Base-by-base conservation (phyloP, 2,329 filamentous ascomycete species). In the Westerdykella sp. region DNA sequence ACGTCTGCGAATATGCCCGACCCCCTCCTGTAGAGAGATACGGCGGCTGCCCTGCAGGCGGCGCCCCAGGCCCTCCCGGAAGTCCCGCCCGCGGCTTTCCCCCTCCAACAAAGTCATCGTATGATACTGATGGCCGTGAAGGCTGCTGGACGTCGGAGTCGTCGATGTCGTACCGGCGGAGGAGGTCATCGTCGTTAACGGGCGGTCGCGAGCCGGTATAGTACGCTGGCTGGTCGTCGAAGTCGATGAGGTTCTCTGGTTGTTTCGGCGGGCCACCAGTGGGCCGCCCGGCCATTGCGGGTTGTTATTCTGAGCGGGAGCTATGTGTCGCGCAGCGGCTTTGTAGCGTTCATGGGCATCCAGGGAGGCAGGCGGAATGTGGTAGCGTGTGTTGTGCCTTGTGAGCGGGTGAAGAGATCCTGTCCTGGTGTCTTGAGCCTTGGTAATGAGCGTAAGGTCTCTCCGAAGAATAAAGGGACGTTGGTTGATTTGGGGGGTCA, bases 31-130 rank as follows among this genome's bases (percentile, higher is more conserved):
- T 53, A 32, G 56, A 42, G 9, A 18, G 16, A 44, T 68, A 68
- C 13, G 61, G 68, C 44, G 48, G 51, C 45, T 66, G 57, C 34
- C 61, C 61, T 25, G 64, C 63, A 36, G 68, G 50, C 16, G 57
- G 48, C 9, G 62, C 60, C 44, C 67, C 69, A 46, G 72, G 69
- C 32, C 69, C 66, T 54, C 71, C 67, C 42, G 70, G 67, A 54
- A 74, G 51, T 48, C 62, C 67, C 60, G 72, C 50, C 31, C 56
- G 60, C 46, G 75, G 70, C 48, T 73, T 74, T 50, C 73, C 72
- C 39, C 75, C 81, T 51, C 91, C 91, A 49, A 97, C 84, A 66
- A 96, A 97, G 59, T 93, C 85, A 74, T 96, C 91, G 69, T 96
- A 96, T 45, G 89, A 95, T 41, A 91, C 82, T 21, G 90, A 96